phyloP scores from a whole-genome alignment of 2,329 filamentous ascomycete species.

The Pyricularia sp. region DNA sequence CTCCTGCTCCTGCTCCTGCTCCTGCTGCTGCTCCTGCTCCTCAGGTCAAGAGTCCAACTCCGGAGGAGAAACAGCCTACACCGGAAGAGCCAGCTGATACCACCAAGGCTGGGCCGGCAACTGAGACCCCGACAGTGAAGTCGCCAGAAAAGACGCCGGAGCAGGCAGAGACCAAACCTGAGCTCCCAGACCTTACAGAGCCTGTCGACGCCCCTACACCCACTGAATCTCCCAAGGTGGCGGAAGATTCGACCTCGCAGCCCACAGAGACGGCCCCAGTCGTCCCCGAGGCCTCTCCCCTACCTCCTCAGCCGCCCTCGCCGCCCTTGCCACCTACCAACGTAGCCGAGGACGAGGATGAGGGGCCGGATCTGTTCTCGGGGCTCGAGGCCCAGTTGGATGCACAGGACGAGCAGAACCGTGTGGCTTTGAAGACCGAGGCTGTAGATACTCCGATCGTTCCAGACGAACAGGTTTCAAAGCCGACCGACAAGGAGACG shows the following conservation, averaged over 20 bases:
- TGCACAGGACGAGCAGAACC: slow-evolving; percentile 2
- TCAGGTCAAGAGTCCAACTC: background rate
- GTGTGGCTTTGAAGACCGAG: background rate
- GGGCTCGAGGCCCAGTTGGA: slow-evolving; percentile 5
- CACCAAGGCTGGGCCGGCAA: background rate
- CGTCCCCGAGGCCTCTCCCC: background rate
- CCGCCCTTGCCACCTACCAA: slow-evolving; percentile 1
- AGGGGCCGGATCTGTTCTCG: slow-evolving; percentile 2
- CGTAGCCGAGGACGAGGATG: background rate
- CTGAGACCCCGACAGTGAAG: background rate
- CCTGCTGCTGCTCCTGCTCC: background rate
- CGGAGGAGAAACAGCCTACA: background rate
- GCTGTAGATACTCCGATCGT: background rate
- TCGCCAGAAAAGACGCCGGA: background rate
- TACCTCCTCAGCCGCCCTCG: background rate
- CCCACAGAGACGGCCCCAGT: background rate
- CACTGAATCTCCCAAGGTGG: background rate
- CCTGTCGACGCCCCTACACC: background rate
- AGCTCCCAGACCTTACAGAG: background rate
- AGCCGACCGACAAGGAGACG: background rate
- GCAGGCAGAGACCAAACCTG: background rate
- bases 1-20: too few species aligned
- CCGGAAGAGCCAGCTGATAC: background rate
- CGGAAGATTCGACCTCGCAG: background rate
- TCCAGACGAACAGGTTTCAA: background rate